phyloP scores from a whole-genome alignment of 2,329 filamentous ascomycete species.

The Ampelomyces quisqualis region DNA sequence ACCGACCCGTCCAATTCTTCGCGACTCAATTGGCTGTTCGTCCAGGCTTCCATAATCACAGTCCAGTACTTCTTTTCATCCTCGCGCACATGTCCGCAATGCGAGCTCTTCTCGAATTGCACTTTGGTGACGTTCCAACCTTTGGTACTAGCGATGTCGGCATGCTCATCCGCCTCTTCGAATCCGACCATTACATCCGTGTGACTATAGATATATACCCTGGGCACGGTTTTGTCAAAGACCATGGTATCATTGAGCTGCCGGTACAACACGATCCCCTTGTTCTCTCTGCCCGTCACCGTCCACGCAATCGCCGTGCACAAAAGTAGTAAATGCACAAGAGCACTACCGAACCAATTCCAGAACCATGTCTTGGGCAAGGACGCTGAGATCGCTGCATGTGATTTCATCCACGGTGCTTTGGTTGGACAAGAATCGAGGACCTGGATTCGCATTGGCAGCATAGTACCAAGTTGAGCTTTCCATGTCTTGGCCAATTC shows the following conservation, averaged over 20 bases:
- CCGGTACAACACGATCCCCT: constrained; percentile 31
- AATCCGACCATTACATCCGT: constrained; percentile 59
- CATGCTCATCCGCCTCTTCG: constrained; percentile 59
- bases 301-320: constrained; percentile 20
- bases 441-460: constrained; percentile 36
- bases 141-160: constrained; percentile 48
- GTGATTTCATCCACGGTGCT: constrained; percentile 33
- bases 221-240: constrained; percentile 42
- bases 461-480: constrained; percentile 10
- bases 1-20: neutral
- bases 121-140: constrained; percentile 56
- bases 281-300: constrained; percentile 23
- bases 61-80: constrained; percentile 61
- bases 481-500: constrained; percentile 39
- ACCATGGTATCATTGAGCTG: constrained; percentile 32
- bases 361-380: constrained; percentile 30
- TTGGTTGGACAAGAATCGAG: constrained; percentile 41
- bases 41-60: constrained; percentile 38
- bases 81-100: constrained; percentile 62
- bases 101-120: constrained; percentile 59
- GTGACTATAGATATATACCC: constrained; percentile 61
- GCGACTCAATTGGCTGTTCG: constrained; percentile 6
- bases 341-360: constrained; percentile 26
- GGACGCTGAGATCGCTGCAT: constrained; percentile 32
- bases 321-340: constrained; percentile 33